Evolutionary conservation across 352 stramenopile genomes (phyloP).

Genomic region (Vaucheria bursata): DNA sequence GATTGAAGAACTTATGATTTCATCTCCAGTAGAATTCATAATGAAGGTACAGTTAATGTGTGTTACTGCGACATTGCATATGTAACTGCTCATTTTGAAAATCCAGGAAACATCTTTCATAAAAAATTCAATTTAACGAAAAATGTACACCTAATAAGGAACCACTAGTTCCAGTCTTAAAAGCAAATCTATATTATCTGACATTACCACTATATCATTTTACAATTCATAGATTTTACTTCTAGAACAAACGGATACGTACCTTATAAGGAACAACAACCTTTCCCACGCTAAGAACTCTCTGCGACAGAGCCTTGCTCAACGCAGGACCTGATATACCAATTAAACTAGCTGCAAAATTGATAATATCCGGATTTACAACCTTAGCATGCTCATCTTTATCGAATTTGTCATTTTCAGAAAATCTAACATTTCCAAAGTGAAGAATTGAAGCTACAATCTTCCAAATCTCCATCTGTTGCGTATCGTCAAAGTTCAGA

Average conservation of each 20-base stretch:
- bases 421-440: constrained; percentile 55
- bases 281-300: constrained; percentile 37
- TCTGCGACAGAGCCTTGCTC: constrained; percentile 16
- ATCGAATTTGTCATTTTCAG: constrained; percentile 13
- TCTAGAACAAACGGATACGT: neutral
- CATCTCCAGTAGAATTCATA: too few relatives aligned
- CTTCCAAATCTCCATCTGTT: constrained; percentile 22
- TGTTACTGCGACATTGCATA: too few relatives aligned
- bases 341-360: constrained; percentile 27
- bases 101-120: too few relatives aligned
- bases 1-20: too few relatives aligned
- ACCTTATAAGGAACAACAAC: constrained; percentile 45
- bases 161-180: too few relatives aligned
- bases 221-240: too few relatives aligned
- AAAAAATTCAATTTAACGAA: too few relatives aligned
- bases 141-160: too few relatives aligned
- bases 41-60: too few relatives aligned
- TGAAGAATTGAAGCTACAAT: constrained; percentile 50
- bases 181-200: too few relatives aligned
- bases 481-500: constrained; percentile 63
- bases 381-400: constrained; percentile 48
- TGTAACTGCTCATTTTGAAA: too few relatives aligned
- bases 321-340: constrained; percentile 15
- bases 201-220: too few relatives aligned
- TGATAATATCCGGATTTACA: constrained; percentile 29